These are phyloP conservation scores for Tuber magnatum DNA, from an alignment of 495 filamentous ascomycete species.

Conservation along the genomic window DNA sequence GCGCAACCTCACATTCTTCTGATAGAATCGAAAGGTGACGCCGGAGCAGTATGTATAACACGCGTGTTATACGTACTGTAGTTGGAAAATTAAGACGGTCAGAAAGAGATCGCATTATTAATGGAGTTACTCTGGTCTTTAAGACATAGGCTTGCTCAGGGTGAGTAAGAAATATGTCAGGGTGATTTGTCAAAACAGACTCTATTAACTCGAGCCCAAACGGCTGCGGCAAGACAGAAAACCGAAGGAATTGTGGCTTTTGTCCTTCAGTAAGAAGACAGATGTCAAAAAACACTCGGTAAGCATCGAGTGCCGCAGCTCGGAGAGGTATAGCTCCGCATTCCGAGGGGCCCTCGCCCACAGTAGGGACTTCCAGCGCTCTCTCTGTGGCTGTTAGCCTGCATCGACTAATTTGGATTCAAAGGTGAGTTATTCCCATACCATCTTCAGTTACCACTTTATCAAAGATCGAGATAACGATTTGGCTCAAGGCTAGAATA, in stretches of 20 bases:
- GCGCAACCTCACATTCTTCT: constrained; percentile 73
- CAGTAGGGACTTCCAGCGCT: constrained; percentile 48
- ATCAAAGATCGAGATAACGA: constrained; percentile 86
- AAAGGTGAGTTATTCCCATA: constrained; percentile 40
- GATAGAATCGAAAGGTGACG: constrained; percentile 67
- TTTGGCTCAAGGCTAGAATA: constrained; percentile 65
- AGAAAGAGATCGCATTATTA: constrained; percentile 68
- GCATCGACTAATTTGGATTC: background rate
- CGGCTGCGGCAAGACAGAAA: constrained; percentile 65
- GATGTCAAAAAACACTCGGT: constrained; percentile 81
- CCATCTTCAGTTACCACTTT: constrained; percentile 78
- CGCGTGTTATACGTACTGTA: constrained; percentile 71
- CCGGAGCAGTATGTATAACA: constrained; percentile 70
- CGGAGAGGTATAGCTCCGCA: constrained; percentile 59
- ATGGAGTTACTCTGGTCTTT: constrained; percentile 71
- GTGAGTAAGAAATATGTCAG: constrained; percentile 67
- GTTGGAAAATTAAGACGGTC: constrained; percentile 73
- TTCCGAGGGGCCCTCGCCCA: constrained; percentile 57
- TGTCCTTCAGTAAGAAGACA: constrained; percentile 81
- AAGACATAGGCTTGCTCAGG: constrained; percentile 73
- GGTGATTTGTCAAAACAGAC: constrained; percentile 76
- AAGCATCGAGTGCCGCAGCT: constrained; percentile 77
- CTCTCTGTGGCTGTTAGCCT: constrained; percentile 40
- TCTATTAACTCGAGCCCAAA: constrained; percentile 89
- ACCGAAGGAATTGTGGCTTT: constrained; percentile 67